These are phyloP conservation scores for Flaveria floridana DNA, from an alignment of 140 eudicot species.

Conservation along the genomic window DNA sequence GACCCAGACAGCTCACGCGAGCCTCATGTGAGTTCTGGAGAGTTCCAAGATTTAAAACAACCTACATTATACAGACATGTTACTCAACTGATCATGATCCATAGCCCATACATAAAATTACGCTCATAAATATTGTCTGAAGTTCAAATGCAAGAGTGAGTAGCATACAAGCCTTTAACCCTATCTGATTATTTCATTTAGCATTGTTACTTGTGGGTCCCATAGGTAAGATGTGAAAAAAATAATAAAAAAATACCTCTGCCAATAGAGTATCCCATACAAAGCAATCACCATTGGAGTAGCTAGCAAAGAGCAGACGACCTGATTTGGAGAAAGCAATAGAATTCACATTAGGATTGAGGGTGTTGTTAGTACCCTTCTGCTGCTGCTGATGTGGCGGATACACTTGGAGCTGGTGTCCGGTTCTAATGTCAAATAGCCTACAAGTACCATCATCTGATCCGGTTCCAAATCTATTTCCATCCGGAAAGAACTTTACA, in stretches of 20 bases:
- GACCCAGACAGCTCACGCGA: constrained; percentile 88
- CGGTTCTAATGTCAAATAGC: constrained; percentile 89
- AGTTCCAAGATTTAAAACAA: constrained; percentile 80
- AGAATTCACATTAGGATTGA: constrained; percentile 58
- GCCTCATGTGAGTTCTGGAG: constrained; percentile 86
- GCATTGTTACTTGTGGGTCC: neutral
- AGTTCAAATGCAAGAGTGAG: neutral
- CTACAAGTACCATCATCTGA: constrained; percentile 92
- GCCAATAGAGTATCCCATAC: constrained; percentile 97
- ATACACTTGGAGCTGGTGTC: constrained; percentile 94
- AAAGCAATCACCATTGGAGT: constrained; percentile 79
- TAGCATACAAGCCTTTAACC: neutral
- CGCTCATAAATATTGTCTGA: neutral
- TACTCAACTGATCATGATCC: constrained; percentile 4
- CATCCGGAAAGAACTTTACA: constrained; percentile 93
- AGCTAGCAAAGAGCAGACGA: constrained; percentile 83
- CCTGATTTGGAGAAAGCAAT: constrained; percentile 90
- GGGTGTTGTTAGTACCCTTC: constrained; percentile 34
- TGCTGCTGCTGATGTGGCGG: constrained; percentile 43
- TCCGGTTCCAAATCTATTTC: constrained; percentile 93
- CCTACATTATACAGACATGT: constrained; percentile 34
- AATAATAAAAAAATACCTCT: constrained; percentile 43
- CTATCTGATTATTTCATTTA: neutral
- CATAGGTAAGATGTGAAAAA: neutral
- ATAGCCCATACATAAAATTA: neutral